Evolutionary conservation across 352 stramenopile genomes (phyloP).

Genomic region (Aphanomyces euteiches): DNA sequence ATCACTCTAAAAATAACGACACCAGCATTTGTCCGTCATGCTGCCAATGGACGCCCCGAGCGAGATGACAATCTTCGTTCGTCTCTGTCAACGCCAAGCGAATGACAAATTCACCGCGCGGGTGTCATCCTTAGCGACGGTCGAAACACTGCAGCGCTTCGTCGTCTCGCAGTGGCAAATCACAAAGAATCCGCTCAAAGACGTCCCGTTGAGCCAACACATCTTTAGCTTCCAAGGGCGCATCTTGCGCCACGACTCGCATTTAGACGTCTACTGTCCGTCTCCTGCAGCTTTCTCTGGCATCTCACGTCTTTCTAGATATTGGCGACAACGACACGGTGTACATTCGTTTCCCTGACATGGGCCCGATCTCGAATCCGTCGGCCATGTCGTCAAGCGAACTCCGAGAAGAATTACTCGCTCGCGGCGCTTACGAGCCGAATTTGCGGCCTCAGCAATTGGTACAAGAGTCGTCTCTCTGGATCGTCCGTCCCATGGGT

Average conservation of each 20-base stretch:
- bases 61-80: constrained; percentile 9
- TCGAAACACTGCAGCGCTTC: constrained; percentile 54
- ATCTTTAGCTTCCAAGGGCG: constrained; percentile 73
- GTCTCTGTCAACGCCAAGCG: not conserved
- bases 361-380: constrained; percentile 61
- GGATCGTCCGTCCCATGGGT: not conserved
- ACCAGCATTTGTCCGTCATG: too few relatives aligned
- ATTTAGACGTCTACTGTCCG: constrained; percentile 62
- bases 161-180: constrained; percentile 59
- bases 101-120: constrained; percentile 53
- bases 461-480: constrained; percentile 35
- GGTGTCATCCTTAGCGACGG: constrained; percentile 40
- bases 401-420: constrained; percentile 52
- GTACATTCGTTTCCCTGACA: constrained; percentile 58
- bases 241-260: constrained; percentile 56
- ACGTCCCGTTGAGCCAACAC: constrained; percentile 46
- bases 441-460: constrained; percentile 67
- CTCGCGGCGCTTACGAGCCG: constrained; percentile 53
- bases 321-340: constrained; percentile 67
- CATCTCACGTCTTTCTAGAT: constrained; percentile 37
- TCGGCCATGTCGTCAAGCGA: constrained; percentile 79
- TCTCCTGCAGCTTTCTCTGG: not conserved
- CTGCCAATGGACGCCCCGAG: not conserved
- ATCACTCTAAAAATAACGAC: too few relatives aligned
- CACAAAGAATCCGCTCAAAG: constrained; percentile 49